These are phyloP conservation scores for Hirschioporus abietinus DNA, from an alignment of 768 basidiomycete genomes.

Conservation along the genomic window DNA sequence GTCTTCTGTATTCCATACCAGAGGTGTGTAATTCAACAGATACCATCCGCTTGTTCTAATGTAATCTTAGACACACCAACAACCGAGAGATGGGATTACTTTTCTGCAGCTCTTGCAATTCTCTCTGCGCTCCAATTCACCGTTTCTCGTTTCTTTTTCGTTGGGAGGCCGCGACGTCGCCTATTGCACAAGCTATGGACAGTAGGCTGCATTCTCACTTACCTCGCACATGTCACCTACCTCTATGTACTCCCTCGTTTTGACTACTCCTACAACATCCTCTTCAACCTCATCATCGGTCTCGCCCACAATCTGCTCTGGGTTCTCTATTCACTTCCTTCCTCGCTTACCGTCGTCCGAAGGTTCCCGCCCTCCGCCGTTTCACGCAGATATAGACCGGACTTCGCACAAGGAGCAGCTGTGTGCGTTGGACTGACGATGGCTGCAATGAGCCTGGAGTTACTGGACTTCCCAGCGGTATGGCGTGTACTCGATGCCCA, in stretches of 20 bases:
- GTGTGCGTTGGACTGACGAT: conserved; percentile 67
- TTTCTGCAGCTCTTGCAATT: conserved; percentile 85
- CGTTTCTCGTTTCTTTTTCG: conserved; percentile 67
- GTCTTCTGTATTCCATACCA: conserved; percentile 87
- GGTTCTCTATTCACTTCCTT: conserved; percentile 63
- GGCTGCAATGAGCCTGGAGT: conserved; percentile 69
- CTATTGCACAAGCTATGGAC: conserved; percentile 36
- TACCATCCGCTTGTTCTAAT: background rate
- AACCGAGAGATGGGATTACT: conserved; percentile 94
- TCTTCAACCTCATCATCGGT: conserved; percentile 75
- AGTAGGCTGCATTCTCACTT: conserved; percentile 48
- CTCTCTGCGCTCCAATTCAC: conserved; percentile 76
- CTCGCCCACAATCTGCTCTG: conserved; percentile 77
- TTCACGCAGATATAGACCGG: conserved; percentile 45
- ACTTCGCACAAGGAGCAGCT: conserved; percentile 47
- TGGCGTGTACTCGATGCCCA: conserved; percentile 81
- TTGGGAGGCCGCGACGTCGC: conserved; percentile 25
- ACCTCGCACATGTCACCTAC: conserved; percentile 73
- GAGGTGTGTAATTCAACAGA: conserved; percentile 51
- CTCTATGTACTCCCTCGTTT: conserved; percentile 71
- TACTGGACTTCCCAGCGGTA: conserved; percentile 88
- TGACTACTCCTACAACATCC: conserved; percentile 92
- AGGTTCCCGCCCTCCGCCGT: conserved; percentile 52
- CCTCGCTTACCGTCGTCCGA: conserved; percentile 38
- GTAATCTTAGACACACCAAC: conserved; percentile 56